Evolutionary conservation across 257 asterid species (phyloP).

Genomic region (Solanum etuberosum): DNA sequence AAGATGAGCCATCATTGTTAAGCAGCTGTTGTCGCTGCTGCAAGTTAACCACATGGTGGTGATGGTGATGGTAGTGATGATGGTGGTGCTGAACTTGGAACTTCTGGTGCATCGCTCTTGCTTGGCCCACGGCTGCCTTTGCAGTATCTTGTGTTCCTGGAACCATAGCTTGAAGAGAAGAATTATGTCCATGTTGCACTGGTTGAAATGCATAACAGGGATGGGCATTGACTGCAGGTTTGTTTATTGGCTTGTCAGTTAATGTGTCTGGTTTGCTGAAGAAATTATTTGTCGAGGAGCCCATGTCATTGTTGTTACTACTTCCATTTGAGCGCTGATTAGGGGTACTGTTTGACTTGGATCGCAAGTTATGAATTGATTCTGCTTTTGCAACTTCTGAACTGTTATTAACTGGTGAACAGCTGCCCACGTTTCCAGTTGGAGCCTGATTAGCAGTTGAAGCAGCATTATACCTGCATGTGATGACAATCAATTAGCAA

Average conservation of each 20-base stretch:
- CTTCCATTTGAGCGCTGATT: slow-evolving; percentile 36
- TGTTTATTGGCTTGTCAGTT: slow-evolving; percentile 7
- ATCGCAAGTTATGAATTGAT: slow-evolving; percentile 18
- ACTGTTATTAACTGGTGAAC: slow-evolving; percentile 31
- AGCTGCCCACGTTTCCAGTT: slow-evolving; percentile 34
- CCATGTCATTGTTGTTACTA: slow-evolving; percentile 39
- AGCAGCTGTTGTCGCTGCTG: slow-evolving; percentile 22
- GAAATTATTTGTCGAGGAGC: slow-evolving; percentile 35
- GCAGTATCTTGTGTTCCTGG: slow-evolving; percentile 15
- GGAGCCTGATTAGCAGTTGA: slow-evolving; percentile 27
- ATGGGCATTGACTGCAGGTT: slow-evolving; percentile 9
- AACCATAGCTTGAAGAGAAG: slow-evolving; percentile 12
- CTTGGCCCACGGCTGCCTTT: slow-evolving; percentile 7
- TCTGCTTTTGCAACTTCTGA: slow-evolving; percentile 33
- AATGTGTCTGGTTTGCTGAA: slow-evolving; percentile 17
- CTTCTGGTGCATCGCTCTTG: slow-evolving; percentile 18
- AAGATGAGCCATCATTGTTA: slow-evolving; percentile 10
- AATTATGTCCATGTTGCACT: slow-evolving; percentile 16
- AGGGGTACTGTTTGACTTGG: slow-evolving; percentile 28
- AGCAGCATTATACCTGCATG: slow-evolving; percentile 30
- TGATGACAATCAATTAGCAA: not conserved
- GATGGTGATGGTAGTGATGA: slow-evolving; percentile 41
- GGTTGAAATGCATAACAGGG: slow-evolving; percentile 21
- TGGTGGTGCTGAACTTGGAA: slow-evolving; percentile 40
- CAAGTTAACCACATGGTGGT: slow-evolving; percentile 27